Conservation (phyloP, 441 rosid genomes). For the Gossypium lobatum region DNA sequence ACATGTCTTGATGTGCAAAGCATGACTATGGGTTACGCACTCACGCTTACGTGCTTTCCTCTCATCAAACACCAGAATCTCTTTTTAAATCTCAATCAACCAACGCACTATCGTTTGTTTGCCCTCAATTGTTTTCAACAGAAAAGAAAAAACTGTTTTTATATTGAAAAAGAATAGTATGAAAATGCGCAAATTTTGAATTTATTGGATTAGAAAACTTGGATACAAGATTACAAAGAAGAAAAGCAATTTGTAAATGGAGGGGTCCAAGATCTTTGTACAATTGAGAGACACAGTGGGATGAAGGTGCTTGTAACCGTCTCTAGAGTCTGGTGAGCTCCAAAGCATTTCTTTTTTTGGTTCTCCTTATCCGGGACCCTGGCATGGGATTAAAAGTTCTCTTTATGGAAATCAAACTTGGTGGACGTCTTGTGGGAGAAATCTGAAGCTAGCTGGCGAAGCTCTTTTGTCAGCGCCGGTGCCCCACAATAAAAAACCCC, state of each 20-base stretch:
- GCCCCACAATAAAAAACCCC: slow-evolving; percentile 72
- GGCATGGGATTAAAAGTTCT: slow-evolving; percentile 36
- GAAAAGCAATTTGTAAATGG: not conserved
- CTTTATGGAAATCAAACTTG: slow-evolving; percentile 62
- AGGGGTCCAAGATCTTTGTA: not conserved
- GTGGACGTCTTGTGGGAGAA: slow-evolving; percentile 59
- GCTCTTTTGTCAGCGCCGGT: slow-evolving; percentile 47
- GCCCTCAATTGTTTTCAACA: not conserved
- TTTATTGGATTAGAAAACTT: not conserved
- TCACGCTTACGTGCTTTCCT: not conserved
- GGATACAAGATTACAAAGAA: not conserved
- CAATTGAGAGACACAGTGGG: not conserved
- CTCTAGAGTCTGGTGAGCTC: not conserved
- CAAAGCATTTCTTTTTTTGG: not conserved
- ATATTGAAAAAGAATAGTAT: not conserved
- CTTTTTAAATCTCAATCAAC: not conserved
- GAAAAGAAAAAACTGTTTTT: not conserved
- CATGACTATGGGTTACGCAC: not conserved
- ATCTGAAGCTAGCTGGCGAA: slow-evolving; percentile 40
- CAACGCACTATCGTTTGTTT: not conserved
- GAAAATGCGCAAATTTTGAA: not conserved
- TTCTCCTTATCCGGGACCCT: not conserved
- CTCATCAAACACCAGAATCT: not conserved
- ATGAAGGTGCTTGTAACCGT: not conserved
- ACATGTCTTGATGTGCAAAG: slow-evolving; percentile 4